These are phyloP conservation scores for Fragaria iinumae DNA, from an alignment of 306 rosid genomes.

Conservation along the genomic window DNA sequence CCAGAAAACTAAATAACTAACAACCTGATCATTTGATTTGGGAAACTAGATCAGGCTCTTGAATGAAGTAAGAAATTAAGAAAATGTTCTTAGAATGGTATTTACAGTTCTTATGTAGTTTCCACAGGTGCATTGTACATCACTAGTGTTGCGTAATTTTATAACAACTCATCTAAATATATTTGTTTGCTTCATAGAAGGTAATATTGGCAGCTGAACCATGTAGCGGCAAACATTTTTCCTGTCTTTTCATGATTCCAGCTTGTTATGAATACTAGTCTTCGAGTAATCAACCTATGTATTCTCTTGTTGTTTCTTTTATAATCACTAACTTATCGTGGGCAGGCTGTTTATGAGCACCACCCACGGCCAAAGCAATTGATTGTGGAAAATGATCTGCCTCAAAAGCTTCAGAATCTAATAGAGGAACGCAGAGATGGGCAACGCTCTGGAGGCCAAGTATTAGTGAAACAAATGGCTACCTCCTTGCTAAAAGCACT, in stretches of 20 bases:
- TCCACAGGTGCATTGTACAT: background rate
- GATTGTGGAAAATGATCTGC: constrained; percentile 97
- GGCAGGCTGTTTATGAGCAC: constrained; percentile 95
- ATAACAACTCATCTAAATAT: background rate
- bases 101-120: background rate
- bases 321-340: background rate
- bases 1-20: background rate
- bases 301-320: too few species aligned
- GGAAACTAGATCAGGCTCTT: background rate
- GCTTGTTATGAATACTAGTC: background rate
- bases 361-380: constrained; percentile 98
- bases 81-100: background rate
- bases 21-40: background rate
- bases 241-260: background rate
- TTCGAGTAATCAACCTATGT: background rate
- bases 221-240: background rate
- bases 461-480: constrained; percentile 99
- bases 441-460: constrained; percentile 78
- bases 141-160: background rate
- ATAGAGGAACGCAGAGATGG: constrained; percentile 97
- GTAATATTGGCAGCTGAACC: background rate
- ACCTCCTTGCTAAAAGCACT: constrained; percentile 95
- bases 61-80: background rate
- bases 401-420: constrained; percentile 87
- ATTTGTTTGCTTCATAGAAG: background rate